Conservation (phyloP, 148 eudicot species). For the Rhododendron griersonianum region DNA sequence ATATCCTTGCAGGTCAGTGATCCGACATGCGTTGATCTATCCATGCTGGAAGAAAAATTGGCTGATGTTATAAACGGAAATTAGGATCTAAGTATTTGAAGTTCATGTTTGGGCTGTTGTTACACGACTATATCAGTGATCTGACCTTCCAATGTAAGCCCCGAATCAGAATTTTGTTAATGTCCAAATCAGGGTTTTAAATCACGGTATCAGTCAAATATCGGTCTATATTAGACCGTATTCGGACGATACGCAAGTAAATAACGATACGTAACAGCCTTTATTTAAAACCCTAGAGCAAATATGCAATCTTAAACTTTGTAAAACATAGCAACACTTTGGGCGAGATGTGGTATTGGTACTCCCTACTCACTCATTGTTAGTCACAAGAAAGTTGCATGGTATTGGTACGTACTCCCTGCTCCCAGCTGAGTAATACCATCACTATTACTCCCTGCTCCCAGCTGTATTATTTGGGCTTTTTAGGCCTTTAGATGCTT, state of each 20-base stretch:
- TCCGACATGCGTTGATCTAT: slow-evolving; percentile 3
- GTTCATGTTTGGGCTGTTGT: background rate
- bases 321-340: background rate
- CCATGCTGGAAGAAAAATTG: slow-evolving; percentile 1
- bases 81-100: background rate
- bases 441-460: background rate
- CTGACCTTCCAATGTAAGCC: background rate
- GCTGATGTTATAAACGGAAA: background rate
- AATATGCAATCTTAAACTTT: too few species aligned
- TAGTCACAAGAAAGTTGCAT: background rate
- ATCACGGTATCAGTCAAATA: background rate
- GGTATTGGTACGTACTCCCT: too few species aligned
- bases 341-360: background rate
- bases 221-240: too few species aligned
- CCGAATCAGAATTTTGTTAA: background rate
- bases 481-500: too few species aligned
- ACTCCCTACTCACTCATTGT: background rate
- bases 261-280: too few species aligned
- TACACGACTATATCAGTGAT: background rate
- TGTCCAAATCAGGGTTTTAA: background rate
- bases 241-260: too few species aligned
- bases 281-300: too few species aligned
- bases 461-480: too few species aligned
- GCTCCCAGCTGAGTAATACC: too few species aligned
- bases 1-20: slow-evolving; percentile 4